A percentile compares a stretch with the other conserved stretches of the same genome.
phyloP scores from a whole-genome alignment of 129 eudicot genomes.

The Ambrosia artemisiifolia region DNA sequence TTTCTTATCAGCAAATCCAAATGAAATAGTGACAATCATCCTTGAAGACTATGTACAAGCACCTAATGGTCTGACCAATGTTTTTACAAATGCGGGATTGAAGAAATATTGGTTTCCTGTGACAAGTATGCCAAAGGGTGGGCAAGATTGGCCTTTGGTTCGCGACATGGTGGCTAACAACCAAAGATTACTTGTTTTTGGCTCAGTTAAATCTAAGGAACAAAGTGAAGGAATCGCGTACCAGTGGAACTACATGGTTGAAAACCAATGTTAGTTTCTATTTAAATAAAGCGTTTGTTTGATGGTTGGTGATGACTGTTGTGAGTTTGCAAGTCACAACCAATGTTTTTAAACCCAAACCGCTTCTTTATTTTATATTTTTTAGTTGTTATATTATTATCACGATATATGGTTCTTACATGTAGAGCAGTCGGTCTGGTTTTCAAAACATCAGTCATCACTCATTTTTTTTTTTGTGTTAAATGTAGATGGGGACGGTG shows the following conservation, averaged over 20 bases:
- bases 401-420: too few relatives aligned
- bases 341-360: too few relatives aligned
- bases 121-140: conserved; percentile 69
- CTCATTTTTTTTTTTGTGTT: background rate
- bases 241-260: conserved; percentile 98
- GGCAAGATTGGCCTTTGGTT: conserved; percentile 86
- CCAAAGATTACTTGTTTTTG: conserved; percentile 79
- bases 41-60: conserved; percentile 85
- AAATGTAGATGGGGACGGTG: conserved; percentile 73
- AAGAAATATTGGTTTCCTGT: conserved; percentile 87
- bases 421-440: too few relatives aligned
- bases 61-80: conserved; percentile 78
- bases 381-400: too few relatives aligned
- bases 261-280: conserved; percentile 67
- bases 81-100: conserved; percentile 69
- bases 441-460: too few relatives aligned
- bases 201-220: conserved; percentile 66
- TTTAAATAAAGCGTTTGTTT: background rate
- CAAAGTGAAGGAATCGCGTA: conserved; percentile 87
- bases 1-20: conserved; percentile 69
- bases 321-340: background rate
- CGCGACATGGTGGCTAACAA: conserved; percentile 76
- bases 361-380: too few relatives aligned
- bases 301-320: background rate
- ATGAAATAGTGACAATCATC: conserved; percentile 78